Evolutionary conservation across 345 rosid species (phyloP).

Genomic region (Psidium friedrichsthalianum): DNA sequence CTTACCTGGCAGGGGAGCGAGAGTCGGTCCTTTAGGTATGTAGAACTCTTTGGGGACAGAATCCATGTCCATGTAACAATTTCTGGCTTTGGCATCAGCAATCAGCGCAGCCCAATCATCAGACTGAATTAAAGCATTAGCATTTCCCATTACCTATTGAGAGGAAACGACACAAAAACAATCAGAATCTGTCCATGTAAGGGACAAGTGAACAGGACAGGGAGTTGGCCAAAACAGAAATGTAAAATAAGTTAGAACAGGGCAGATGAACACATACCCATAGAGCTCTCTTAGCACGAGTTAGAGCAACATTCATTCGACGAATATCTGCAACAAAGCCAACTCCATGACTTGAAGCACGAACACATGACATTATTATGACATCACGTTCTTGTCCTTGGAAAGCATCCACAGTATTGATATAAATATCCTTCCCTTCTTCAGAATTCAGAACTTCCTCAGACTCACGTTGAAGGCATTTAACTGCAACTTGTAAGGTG

Average conservation of each 20-base stretch:
- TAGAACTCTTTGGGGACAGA: slow-evolving; percentile 72
- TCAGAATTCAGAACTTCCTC: slow-evolving; percentile 67
- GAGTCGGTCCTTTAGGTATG: slow-evolving; percentile 36
- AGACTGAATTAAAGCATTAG: slow-evolving; percentile 63
- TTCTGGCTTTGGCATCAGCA: slow-evolving; percentile 78
- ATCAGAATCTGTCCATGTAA: neutral
- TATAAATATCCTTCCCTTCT: slow-evolving; percentile 89
- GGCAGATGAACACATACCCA: slow-evolving; percentile 53
- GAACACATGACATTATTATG: slow-evolving; percentile 98
- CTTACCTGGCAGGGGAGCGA: slow-evolving; percentile 38
- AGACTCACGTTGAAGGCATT: slow-evolving; percentile 90
- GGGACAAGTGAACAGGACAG: neutral
- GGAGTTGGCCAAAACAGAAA: neutral
- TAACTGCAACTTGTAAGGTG: slow-evolving; percentile 95
- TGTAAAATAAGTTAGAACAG: neutral
- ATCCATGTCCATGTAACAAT: slow-evolving; percentile 88
- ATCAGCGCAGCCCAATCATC: slow-evolving; percentile 96
- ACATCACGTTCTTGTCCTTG: slow-evolving; percentile 99
- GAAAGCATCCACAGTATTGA: slow-evolving; percentile 97
- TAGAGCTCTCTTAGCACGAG: slow-evolving; percentile 92
- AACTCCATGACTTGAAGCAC: slow-evolving; percentile 92
- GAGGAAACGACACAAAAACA: slow-evolving; percentile 1
- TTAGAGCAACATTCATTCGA: slow-evolving; percentile 98
- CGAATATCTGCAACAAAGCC: slow-evolving; percentile 97
- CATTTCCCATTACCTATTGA: slow-evolving; percentile 93